phyloP scores from a whole-genome alignment of 176 grass and related monocot species.

The Lolium rigidum region DNA sequence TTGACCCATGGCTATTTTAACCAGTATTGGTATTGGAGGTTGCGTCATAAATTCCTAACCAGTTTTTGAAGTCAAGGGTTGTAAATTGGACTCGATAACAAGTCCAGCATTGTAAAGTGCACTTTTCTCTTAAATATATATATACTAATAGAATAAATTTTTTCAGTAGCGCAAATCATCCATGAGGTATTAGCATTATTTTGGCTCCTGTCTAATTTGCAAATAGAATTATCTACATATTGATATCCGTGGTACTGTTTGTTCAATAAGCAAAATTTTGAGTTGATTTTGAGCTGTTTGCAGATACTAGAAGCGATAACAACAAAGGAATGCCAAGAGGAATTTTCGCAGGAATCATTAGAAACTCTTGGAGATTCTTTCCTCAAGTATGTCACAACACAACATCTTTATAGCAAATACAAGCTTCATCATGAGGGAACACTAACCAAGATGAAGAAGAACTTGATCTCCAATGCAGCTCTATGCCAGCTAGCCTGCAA shows the following conservation, averaged over 20 bases:
- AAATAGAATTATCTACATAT: not conserved
- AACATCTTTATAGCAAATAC: constrained; percentile 68
- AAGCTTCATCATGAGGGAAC: constrained; percentile 81
- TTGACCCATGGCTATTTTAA: no score
- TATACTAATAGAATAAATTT: no score
- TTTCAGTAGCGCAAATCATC: no score
- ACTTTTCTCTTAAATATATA: no score
- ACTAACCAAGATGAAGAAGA: constrained; percentile 79
- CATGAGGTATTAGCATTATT: no score
- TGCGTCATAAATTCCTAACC: not conserved
- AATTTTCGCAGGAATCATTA: constrained; percentile 80
- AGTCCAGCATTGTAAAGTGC: no score
- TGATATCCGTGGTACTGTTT: not conserved
- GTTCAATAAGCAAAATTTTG: not conserved
- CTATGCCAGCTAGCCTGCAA: constrained; percentile 59
- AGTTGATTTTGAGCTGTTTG: not conserved
- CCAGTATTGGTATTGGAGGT: no score
- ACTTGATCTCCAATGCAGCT: constrained; percentile 72
- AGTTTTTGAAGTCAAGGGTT: no score
- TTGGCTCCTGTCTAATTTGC: not conserved
- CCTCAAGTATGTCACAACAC: constrained; percentile 71
- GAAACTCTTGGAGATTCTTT: constrained; percentile 96
- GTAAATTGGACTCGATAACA: no score
- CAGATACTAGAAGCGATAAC: constrained; percentile 88
- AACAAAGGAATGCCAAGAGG: constrained; percentile 71